Conservation (phyloP, 1,284 basidiomycete species). For the Puccinia sorghi region DNA sequence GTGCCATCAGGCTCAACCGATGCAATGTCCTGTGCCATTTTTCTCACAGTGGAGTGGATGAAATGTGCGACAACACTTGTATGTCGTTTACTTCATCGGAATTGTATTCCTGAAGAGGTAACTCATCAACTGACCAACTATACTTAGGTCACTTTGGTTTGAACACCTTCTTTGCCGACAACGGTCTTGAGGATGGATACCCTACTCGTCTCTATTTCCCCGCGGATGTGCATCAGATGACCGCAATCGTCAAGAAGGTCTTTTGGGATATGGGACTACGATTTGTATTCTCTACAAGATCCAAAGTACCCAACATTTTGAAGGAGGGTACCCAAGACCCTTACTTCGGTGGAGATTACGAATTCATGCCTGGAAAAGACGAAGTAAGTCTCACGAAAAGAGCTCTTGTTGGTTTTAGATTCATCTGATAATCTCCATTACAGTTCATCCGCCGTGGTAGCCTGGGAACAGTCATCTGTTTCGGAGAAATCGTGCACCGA, state of each 20-base stretch:
- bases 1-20: constrained; percentile 67
- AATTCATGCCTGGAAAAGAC: constrained; percentile 78
- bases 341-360: constrained; percentile 70
- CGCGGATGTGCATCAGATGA: constrained; percentile 76
- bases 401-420: constrained; percentile 65
- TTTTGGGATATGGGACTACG: constrained; percentile 78
- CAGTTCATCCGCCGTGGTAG: constrained; percentile 34
- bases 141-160: constrained; percentile 61
- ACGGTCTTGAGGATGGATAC: constrained; percentile 73
- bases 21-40: constrained; percentile 83
- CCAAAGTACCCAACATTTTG: constrained; percentile 80
- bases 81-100: background rate
- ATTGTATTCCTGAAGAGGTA: background rate
- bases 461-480: constrained; percentile 37
- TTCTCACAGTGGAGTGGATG: constrained; percentile 75
- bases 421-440: background rate
- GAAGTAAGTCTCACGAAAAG: constrained; percentile 68
- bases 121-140: background rate
- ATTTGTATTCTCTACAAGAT: constrained; percentile 80
- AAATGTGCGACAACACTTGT: constrained; percentile 80
- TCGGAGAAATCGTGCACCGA: constrained; percentile 72
- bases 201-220: constrained; percentile 77
- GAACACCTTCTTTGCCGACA: constrained; percentile 80
- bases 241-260: constrained; percentile 70
- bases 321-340: constrained; percentile 70